A percentile compares a stretch with the other conserved stretches of the same genome.
Evolutionary conservation across 2,329 filamentous ascomycete species (phyloP).

Genomic region (Pseudocercospora crystallina): DNA sequence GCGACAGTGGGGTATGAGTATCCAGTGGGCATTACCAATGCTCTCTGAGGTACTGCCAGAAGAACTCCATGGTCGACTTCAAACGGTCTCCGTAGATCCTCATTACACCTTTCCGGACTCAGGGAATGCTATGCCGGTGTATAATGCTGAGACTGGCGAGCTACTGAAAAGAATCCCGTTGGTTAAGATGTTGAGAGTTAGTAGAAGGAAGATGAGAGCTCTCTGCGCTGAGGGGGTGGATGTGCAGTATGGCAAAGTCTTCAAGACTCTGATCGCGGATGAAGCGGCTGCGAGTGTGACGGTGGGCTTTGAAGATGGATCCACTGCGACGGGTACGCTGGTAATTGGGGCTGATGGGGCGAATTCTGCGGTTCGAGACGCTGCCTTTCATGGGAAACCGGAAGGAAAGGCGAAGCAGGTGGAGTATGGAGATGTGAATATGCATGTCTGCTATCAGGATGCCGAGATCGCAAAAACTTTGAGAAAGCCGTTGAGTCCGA

Average conservation of each 20-base stretch:
- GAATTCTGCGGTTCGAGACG: constrained; percentile 15
- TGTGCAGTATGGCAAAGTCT: constrained; percentile 7
- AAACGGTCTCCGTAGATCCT: constrained; percentile 22
- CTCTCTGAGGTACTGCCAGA: constrained; percentile 16
- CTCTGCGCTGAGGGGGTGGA: constrained; percentile 9
- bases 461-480: neutral
- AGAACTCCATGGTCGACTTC: constrained; percentile 16
- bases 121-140: constrained; percentile 14
- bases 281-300: neutral
- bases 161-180: constrained; percentile 7
- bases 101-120: constrained; percentile 9
- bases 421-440: constrained; percentile 10
- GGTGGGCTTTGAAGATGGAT: constrained; percentile 11
- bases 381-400: neutral
- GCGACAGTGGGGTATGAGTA: constrained; percentile 26
- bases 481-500: constrained; percentile 2
- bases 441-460: constrained; percentile 10
- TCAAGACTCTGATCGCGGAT: neutral
- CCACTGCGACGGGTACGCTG: constrained; percentile 5
- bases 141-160: constrained; percentile 13
- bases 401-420: constrained; percentile 7
- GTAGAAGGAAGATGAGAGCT: constrained; percentile 12
- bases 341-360: constrained; percentile 22
- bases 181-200: constrained; percentile 15
- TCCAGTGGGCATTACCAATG: constrained; percentile 19